phyloP scores from a whole-genome alignment of 495 filamentous ascomycete genomes.

The Tuber umbilicatum region DNA sequence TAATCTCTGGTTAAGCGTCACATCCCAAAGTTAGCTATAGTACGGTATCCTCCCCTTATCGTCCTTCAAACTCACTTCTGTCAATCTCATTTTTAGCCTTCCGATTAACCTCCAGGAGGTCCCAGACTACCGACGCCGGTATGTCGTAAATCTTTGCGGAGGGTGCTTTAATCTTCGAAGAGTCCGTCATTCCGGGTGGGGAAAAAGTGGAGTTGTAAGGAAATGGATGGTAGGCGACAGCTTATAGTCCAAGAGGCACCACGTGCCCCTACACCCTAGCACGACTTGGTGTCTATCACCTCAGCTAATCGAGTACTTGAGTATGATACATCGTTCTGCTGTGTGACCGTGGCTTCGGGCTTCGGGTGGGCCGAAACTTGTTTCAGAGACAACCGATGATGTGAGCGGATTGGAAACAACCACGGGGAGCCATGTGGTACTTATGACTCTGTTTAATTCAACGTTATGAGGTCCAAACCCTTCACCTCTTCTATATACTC shows the following conservation, averaged over 20 bases:
- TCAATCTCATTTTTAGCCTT: slow-evolving; percentile 2
- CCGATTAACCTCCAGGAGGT: not conserved
- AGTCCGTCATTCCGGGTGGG: not conserved
- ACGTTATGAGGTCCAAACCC: not conserved
- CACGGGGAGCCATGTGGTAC: not conserved
- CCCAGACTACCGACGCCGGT: not conserved
- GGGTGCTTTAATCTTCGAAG: not conserved
- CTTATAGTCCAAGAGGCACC: not conserved
- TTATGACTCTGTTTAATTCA: not conserved
- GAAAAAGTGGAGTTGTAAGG: slow-evolving; percentile 2
- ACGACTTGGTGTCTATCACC: not conserved
- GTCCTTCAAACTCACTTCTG: slow-evolving; percentile 1
- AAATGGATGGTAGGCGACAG: not conserved
- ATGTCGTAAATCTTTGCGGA: not conserved
- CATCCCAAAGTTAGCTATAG: not conserved
- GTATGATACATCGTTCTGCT: not conserved
- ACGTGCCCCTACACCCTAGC: not conserved
- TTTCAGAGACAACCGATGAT: not conserved
- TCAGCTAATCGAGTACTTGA: not conserved
- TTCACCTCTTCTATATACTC: not conserved
- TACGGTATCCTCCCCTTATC: not conserved
- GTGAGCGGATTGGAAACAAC: not conserved
- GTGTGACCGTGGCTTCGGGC: not conserved
- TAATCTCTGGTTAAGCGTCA: not conserved
- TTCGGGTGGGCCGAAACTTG: not conserved